Percentiles rank a stretch among this genome's conserved stretches.
Evolutionary conservation across 345 rosid species (phyloP).

Genomic region (Pelargonium nanum): DNA sequence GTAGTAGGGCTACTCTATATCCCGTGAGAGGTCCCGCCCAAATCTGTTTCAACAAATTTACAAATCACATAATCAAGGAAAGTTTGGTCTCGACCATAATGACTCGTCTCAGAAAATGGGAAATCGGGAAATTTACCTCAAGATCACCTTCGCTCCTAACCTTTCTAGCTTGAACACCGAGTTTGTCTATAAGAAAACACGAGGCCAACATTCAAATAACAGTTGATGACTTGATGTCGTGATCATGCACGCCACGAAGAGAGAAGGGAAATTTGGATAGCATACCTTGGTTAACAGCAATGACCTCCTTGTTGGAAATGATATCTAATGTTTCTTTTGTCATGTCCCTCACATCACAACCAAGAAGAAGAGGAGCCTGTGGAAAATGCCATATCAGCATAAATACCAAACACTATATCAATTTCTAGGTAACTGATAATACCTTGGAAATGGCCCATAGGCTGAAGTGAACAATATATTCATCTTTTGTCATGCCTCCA

Average conservation of each 20-base stretch:
- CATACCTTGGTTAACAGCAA: slow-evolving; percentile 45
- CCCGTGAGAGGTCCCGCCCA: slow-evolving; percentile 77
- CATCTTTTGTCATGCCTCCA: slow-evolving; percentile 86
- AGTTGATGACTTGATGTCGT: not conserved
- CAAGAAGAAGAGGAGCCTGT: slow-evolving; percentile 39
- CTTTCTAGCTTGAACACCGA: slow-evolving; percentile 44
- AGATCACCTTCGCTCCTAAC: slow-evolving; percentile 32
- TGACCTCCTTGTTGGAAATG: slow-evolving; percentile 32
- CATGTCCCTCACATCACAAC: slow-evolving; percentile 31
- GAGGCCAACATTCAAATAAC: not conserved
- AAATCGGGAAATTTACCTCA: slow-evolving; percentile 18
- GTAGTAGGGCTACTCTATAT: slow-evolving; percentile 45
- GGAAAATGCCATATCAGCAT: not conserved
- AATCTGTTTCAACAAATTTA: slow-evolving; percentile 21
- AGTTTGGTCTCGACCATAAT: not conserved
- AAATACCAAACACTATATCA: too few species aligned
- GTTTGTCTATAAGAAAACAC: slow-evolving; percentile 17
- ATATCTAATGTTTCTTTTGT: slow-evolving; percentile 20
- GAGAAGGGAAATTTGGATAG: not conserved
- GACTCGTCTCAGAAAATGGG: not conserved
- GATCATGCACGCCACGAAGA: not conserved
- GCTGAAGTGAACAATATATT: slow-evolving; percentile 81
- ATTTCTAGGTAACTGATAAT: not conserved
- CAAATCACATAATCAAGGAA: not conserved
- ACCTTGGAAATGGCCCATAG: slow-evolving; percentile 96